phyloP scores from a whole-genome alignment of 345 rosid species.

The Citrus australasica region DNA sequence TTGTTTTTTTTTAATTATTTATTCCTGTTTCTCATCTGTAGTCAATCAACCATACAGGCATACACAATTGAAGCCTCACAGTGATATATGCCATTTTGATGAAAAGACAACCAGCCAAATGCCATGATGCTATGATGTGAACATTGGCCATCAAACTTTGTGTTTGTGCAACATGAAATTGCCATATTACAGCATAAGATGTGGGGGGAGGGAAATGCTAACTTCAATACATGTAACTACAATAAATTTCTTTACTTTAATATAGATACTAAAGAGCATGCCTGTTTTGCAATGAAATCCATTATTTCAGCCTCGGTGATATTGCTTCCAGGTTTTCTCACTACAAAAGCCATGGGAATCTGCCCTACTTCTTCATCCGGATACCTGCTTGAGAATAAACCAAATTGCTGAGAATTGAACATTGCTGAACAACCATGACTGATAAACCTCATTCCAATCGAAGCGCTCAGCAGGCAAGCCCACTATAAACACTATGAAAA shows the following conservation, averaged over 20 bases:
- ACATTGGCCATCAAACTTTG: not conserved
- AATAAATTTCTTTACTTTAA: not conserved
- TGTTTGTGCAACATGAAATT: not conserved
- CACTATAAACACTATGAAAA: not conserved
- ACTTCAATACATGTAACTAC: not conserved
- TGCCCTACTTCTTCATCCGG: constrained; percentile 96
- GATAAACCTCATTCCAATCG: not conserved
- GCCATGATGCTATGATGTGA: not conserved
- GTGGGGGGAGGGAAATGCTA: not conserved
- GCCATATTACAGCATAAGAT: not conserved
- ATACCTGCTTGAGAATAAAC: constrained; percentile 41
- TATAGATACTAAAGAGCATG: constrained; percentile 6
- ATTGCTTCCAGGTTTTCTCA: constrained; percentile 69
- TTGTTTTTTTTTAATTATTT: not conserved
- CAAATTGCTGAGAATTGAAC: not conserved
- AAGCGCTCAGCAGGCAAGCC: not conserved
- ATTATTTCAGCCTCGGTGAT: constrained; percentile 56
- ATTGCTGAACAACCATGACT: not conserved
- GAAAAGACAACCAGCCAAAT: not conserved
- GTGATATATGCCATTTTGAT: not conserved
- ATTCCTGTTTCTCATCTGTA: not conserved
- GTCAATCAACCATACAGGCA: not conserved
- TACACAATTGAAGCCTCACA: no score
- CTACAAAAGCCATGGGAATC: constrained; percentile 96
- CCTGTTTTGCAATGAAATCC: constrained; percentile 80